A percentile compares a stretch with the other conserved stretches of the same genome.
These are phyloP conservation scores for Xylaria sp. DNA, from an alignment of 2,329 filamentous ascomycete genomes.

Conservation along the genomic window DNA sequence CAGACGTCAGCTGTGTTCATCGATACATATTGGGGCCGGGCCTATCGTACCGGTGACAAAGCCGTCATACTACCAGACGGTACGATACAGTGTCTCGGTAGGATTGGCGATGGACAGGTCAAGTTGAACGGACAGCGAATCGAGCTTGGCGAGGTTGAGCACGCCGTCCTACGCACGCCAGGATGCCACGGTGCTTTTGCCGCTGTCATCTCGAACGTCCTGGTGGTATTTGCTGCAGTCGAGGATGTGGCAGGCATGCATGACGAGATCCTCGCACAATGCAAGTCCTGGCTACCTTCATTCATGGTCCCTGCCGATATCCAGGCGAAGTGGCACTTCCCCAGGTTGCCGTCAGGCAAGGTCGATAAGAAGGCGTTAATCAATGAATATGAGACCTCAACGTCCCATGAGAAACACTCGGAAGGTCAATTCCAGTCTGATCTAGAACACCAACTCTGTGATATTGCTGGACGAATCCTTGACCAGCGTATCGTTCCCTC, in stretches of 20 bases:
- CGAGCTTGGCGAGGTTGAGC: constrained; percentile 78
- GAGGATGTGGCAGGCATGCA: constrained; percentile 44
- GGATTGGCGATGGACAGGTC: constrained; percentile 79
- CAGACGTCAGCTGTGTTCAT: constrained; percentile 76
- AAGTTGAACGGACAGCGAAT: constrained; percentile 85
- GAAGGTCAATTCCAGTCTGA: constrained; percentile 37
- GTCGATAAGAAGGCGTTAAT: constrained; percentile 70
- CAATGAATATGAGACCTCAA: constrained; percentile 48
- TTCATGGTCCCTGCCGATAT: constrained; percentile 85
- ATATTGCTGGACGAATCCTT: constrained; percentile 34
- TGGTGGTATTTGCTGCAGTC: constrained; percentile 76
- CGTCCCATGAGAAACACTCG: constrained; percentile 10
- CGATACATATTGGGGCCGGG: constrained; percentile 63
- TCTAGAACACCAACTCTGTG: constrained; percentile 40
- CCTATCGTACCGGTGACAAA: constrained; percentile 87
- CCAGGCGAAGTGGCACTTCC: constrained; percentile 65
- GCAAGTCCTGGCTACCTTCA: constrained; percentile 73
- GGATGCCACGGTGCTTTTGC: constrained; percentile 69
- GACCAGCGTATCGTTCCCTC: constrained; percentile 30
- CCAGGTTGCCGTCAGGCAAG: constrained; percentile 81
- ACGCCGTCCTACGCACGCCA: constrained; percentile 62
- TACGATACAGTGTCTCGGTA: constrained; percentile 79
- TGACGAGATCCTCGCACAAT: constrained; percentile 57
- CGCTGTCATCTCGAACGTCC: constrained; percentile 64
- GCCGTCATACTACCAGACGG: constrained; percentile 70